A percentile compares a stretch with the other conserved stretches of the same genome.
Conservation (phyloP, 148 eudicot genomes). For the Rheum nobile region DNA sequence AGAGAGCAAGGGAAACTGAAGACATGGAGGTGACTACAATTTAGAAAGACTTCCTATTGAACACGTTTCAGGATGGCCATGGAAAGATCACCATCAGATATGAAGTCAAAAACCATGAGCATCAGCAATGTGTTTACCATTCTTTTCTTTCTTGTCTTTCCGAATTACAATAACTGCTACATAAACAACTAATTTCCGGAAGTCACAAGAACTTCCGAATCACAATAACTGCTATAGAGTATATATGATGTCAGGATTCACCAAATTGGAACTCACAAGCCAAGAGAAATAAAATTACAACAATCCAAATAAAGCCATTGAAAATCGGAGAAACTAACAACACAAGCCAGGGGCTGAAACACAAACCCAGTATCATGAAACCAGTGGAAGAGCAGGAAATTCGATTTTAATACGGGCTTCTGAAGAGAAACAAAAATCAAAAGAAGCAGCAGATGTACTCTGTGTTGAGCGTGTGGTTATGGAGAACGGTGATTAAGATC, state of each 20-base stretch:
- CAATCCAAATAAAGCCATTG: too few species aligned
- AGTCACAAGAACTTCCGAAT: neutral
- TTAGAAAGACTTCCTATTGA: neutral
- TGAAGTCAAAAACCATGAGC: neutral
- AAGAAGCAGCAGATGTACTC: neutral
- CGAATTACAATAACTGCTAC: neutral
- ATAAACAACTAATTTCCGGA: neutral
- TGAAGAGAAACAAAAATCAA: neutral
- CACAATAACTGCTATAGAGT: neutral
- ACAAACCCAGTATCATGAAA: neutral
- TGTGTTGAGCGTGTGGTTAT: too few species aligned
- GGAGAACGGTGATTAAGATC: too few species aligned
- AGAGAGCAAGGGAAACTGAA: neutral
- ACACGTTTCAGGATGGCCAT: neutral
- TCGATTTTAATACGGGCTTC: constrained; percentile 17
- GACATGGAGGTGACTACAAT: neutral
- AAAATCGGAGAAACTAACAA: too few species aligned
- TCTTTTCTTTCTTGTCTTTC: too few species aligned
- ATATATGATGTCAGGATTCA: constrained; percentile 4
- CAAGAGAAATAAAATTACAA: neutral
- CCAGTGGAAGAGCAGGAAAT: constrained; percentile 15
- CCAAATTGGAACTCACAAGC: neutral
- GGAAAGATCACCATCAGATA: constrained; percentile 3
- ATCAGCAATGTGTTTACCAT: neutral
- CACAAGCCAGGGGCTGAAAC: too few species aligned